Evolutionary conservation across 345 rosid species (phyloP), one percentile per base, ranked within the genome.

Genomic region (Hibiscus tridactylites): DNA sequence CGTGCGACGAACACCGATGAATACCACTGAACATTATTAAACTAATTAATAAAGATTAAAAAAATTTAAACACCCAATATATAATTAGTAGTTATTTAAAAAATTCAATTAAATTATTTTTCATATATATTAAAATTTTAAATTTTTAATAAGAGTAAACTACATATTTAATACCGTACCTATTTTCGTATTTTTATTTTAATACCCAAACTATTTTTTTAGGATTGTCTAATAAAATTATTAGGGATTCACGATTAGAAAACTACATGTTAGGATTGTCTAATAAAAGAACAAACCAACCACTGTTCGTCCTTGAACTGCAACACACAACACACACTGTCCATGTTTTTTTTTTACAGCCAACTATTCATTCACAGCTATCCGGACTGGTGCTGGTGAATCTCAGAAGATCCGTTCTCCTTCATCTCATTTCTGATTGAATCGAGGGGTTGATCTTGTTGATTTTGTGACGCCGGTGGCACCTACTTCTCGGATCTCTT

Each of bases 401-500:
- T 47, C 61, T 68, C 79, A 8, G 33, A 17, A 10, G 67, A 72
- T 17, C 17, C 57, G 1, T 53, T 53, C 57, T 53, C 24, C 24
- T 53, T n/a, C 57, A 16, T n/a, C 16, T 15, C 54, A 15, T 50
- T 50, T 50, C 35, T 9, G 17, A 5, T 39, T 2, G 1, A 21
- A 50, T 15, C 13, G 2, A 61, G 19, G 15, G 59, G 62, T 24
- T 71, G 71, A 33, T 85, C 85, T 31, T 71, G 77, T n/a, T 59
- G 76, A 42, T 11, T 19, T 39, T 57, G 53, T 42, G 4, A 13
- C 24, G 17, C 53, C 16, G 79, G 72, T 19, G 46, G 76, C 46
- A 39, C 76, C 17, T 53, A 80, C 74, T 54, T 77, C 74, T 82
- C 89, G 3, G 85, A 65, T 76, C 81, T 88, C 74, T 85, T 91